Base-by-base conservation (phyloP, 2,329 filamentous ascomycete species). In the Diaporthe sp. region DNA sequence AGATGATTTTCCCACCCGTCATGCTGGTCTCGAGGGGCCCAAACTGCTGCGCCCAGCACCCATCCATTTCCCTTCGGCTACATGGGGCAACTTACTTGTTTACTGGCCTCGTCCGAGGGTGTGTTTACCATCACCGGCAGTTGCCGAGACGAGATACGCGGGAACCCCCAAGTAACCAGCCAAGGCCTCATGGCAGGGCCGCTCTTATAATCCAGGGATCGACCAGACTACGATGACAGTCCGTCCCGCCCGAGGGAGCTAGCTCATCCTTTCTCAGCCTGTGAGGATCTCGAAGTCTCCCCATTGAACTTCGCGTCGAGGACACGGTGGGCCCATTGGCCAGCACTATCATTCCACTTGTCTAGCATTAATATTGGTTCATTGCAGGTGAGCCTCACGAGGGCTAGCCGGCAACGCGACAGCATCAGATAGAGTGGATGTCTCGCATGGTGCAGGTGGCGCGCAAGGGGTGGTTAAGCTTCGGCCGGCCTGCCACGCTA, bases 401-500 rank as follows among this genome's bases (percentile, higher is more conserved):
- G 62, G 19, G 5, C 46, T 68, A 68, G 46, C 15, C 31, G 46
- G 46, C 46, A 22, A 15, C 65, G 44, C 65, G 31, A 68, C 42
- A 51, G 65, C 65, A 22, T 53, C 65, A 68, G 65, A 53, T 68
- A 68, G 65, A 68, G 65, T 68, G 46, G 65, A 68, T 68, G 65
- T 68, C 65, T 68, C 15, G 65, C 65, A 68, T 68, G 65, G 8
- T 68, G 65, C 65, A 68, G 53, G 65, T 17, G 65, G 46, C 61
- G 46, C 61, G 62, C 49, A 53, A 68, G 65, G 65, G 65, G 46
- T 37, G n/a, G 31, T n/a, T 53, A 68, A 68, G 65, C 65, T 68
- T 68, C 62, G 44, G 44, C 25, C 44, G 39, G 65, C 46, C 65
- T 68, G 46, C 22, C 65, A 28, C 65, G 65, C 65, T 68, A 68